A percentile compares a stretch with the other conserved stretches of the same genome.
Conservation (phyloP, 2,329 filamentous ascomycete species). For the Diplocarpon rosae region DNA sequence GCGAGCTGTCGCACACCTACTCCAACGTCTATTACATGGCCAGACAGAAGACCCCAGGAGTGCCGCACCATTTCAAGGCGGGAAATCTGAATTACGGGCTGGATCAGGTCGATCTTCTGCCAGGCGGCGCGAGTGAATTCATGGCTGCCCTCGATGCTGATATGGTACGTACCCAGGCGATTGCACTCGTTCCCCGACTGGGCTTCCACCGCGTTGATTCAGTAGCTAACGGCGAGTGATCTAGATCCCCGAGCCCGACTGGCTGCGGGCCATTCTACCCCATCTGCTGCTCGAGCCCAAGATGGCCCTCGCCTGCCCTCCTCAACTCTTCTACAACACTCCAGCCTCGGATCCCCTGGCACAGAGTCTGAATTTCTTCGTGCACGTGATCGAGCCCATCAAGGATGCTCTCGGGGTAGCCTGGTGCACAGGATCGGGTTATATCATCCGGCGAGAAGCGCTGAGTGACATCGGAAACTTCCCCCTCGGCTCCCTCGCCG, state of each 20-base stretch:
- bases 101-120: conserved; percentile 22
- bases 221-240: no score
- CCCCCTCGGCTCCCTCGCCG: conserved; percentile 46
- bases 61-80: conserved; percentile 49
- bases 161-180: conserved; percentile 32
- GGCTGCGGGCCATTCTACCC: conserved; percentile 48
- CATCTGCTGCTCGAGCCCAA: conserved; percentile 45
- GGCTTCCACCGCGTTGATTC: no score
- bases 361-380: conserved; percentile 44
- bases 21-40: conserved; percentile 41
- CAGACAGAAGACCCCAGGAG: conserved; percentile 36
- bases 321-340: conserved; percentile 53
- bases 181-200: neutral
- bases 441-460: conserved; percentile 46
- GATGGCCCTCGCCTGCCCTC: conserved; percentile 48
- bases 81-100: conserved; percentile 44
- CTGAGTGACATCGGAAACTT: conserved; percentile 52
- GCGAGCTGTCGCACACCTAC: conserved; percentile 28
- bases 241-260: conserved; percentile 45
- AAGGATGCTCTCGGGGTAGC: conserved; percentile 39
- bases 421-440: conserved; percentile 57
- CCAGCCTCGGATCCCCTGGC: conserved; percentile 47
- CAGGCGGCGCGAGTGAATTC: conserved; percentile 44
- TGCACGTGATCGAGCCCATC: conserved; percentile 38
- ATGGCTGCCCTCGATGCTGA: conserved; percentile 56